A percentile compares a stretch with the other conserved stretches of the same genome.
Conservation (phyloP, 164 flowering plant genomes). For the Amborella trichopoda region DNA sequence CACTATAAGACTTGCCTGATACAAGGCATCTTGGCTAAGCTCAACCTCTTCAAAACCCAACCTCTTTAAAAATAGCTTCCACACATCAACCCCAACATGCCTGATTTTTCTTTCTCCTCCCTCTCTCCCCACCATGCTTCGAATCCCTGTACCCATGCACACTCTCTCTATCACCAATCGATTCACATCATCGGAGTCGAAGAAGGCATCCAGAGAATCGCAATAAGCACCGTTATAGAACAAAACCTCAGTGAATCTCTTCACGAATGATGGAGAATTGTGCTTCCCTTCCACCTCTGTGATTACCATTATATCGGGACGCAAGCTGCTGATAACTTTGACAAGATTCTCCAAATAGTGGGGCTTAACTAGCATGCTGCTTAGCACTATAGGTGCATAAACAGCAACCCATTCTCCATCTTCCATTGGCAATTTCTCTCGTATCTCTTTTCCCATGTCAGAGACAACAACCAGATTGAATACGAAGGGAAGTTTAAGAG, state of each 20-base stretch:
- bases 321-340: constrained; percentile 27
- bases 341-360: constrained; percentile 24
- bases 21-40: too few relatives aligned
- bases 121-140: constrained; percentile 35
- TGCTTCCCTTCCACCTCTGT: constrained; percentile 39
- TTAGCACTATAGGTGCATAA: constrained; percentile 8
- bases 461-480: too few relatives aligned
- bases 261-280: constrained; percentile 32
- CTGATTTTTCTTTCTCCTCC: constrained; percentile 36
- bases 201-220: too few relatives aligned
- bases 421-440: constrained; percentile 19
- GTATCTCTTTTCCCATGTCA: too few relatives aligned
- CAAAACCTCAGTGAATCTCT: too few relatives aligned
- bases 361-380: too few relatives aligned
- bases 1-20: too few relatives aligned
- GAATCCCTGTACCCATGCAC: constrained; percentile 23
- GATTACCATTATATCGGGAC: constrained; percentile 38
- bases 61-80: constrained; percentile 42
- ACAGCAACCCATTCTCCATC: constrained; percentile 29
- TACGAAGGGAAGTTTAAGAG: too few relatives aligned
- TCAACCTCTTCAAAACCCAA: constrained; percentile 41
- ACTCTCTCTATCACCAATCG: too few relatives aligned
- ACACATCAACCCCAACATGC: constrained; percentile 27
- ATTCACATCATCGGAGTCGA: too few relatives aligned
- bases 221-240: constrained; percentile 39